These are phyloP conservation scores for Medicago arabica DNA, from an alignment of 306 rosid genomes.

Conservation along the genomic window DNA sequence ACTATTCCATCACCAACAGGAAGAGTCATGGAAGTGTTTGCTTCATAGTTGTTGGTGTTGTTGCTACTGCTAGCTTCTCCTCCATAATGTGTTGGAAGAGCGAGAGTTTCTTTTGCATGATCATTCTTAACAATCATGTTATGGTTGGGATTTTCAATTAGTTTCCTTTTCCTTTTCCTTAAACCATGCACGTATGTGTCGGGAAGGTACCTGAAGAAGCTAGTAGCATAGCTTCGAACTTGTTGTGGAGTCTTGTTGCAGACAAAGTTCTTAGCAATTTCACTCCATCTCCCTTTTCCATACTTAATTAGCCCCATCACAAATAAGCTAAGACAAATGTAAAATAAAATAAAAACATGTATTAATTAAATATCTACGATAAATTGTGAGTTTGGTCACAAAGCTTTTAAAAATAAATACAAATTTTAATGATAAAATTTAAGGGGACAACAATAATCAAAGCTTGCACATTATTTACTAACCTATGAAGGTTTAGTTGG, in stretches of 20 bases:
- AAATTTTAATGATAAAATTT: not conserved
- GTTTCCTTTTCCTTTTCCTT: not conserved
- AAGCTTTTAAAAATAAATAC: too few species aligned
- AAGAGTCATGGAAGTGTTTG: too few species aligned
- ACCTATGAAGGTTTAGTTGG: not conserved
- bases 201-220: slow-evolving; percentile 21
- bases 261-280: not conserved
- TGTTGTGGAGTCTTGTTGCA: slow-evolving; percentile 36
- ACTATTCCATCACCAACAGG: too few species aligned
- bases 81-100: not conserved
- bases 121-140: too few species aligned
- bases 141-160: too few species aligned
- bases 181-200: not conserved
- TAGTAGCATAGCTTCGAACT: slow-evolving; percentile 20
- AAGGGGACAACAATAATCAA: too few species aligned
- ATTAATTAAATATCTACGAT: not conserved
- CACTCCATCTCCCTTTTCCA: slow-evolving; percentile 33
- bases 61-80: too few species aligned
- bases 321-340: slow-evolving; percentile 28
- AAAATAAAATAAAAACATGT: not conserved
- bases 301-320: slow-evolving; percentile 25
- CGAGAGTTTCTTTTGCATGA: not conserved
- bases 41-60: too few species aligned
- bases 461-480: not conserved
- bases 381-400: too few species aligned